Evolutionary conservation across 129 eudicot genomes (phyloP), one percentile per base, ranked within the genome.

Genomic region (Glebionis coronaria): DNA sequence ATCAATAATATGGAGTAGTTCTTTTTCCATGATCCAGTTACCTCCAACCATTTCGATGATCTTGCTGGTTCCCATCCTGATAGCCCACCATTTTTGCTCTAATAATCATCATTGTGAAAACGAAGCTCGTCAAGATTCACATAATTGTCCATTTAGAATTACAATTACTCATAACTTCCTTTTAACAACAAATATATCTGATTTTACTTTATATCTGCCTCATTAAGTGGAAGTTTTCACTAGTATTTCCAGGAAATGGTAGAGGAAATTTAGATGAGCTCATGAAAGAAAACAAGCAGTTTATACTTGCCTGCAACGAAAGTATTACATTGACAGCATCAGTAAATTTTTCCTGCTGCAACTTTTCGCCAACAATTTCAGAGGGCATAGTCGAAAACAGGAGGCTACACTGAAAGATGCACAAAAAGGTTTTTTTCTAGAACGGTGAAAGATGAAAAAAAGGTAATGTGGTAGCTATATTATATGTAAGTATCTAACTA

Each of bases 11-110:
- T 3, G 10, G 20, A 49, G 47, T 20, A 59, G 0, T 27, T 27
- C 29, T 90, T 12, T 64, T 11, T 46, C 5, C 56, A 4, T 20
- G 42, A 20, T 19, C 20, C 0, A 38, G 14, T 38, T 72, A 89
- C 91, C 89, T 89, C 96, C 67, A 89, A 60, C 94, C 94, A 90
- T 31, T 80, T 50, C 12, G 77, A 54, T 1, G 90, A 70, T 63
- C 83, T 70, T 72, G 83, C 83, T 57, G 95, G 94, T 75, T 90
- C 97, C 97, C 97, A 90, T 7, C 78, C 94, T 15, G 88, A 28
- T 65, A 86, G 45, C 9, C 97, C 97, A 0, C 97, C 97, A 72
- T 83, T 89, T 79, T 77, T 79, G 73, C 97, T 83, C 96, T 89
- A 86, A 78, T 14, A 49, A 6, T 56, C 63, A 12, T 45, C 25